These are phyloP conservation scores for Populus simonii DNA, from an alignment of 345 rosid genomes.

Conservation along the genomic window DNA sequence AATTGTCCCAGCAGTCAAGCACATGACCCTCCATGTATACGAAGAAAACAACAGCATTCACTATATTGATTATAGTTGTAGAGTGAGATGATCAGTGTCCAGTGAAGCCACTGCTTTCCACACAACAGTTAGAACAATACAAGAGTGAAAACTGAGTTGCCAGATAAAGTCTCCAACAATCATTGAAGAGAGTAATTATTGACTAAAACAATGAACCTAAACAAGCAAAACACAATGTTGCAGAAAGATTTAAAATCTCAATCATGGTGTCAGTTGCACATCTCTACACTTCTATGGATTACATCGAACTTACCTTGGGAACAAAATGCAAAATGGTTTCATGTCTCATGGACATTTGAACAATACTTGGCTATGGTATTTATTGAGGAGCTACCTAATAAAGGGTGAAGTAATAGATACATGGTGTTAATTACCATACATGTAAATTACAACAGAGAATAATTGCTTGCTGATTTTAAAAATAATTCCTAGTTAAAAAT, in stretches of 20 bases:
- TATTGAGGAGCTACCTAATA: neutral
- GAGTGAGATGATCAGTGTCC: neutral
- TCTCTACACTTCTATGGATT: neutral
- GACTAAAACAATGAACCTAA: neutral
- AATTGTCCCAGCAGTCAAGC: neutral
- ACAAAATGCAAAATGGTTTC: neutral
- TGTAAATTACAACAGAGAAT: neutral
- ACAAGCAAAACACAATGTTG: neutral
- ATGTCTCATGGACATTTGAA: slow-evolving; percentile 6
- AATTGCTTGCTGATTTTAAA: neutral
- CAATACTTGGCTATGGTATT: neutral
- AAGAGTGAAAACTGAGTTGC: neutral
- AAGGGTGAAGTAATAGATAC: neutral
- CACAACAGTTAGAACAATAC: neutral
- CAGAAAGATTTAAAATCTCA: neutral
- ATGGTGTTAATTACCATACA: neutral
- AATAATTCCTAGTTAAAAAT: neutral
- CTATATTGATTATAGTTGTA: neutral
- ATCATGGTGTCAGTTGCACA: neutral
- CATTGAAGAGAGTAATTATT: neutral
- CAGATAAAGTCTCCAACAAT: neutral
- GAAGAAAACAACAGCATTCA: neutral
- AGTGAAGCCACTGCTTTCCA: neutral
- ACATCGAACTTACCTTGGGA: neutral
- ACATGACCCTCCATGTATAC: neutral